Percentiles rank a stretch among this genome's conserved stretches.
Evolutionary conservation across 2,329 filamentous ascomycete species (phyloP).

Genomic region (Pestalotiopsis sp.): DNA sequence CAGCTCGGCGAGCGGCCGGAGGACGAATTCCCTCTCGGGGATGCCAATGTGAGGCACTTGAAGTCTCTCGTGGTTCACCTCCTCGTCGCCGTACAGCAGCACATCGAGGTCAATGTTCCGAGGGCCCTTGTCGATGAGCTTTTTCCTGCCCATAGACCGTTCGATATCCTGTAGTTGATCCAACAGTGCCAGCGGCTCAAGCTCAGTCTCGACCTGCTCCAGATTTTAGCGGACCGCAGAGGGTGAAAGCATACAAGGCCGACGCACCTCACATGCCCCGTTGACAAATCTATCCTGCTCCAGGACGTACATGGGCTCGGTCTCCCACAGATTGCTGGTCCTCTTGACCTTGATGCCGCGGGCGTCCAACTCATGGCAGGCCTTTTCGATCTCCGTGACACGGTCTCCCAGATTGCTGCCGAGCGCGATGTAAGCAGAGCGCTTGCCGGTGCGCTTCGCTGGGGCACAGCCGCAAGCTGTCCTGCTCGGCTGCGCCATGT

Average conservation of each 20-base stretch:
- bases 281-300: conserved; percentile 91
- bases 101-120: conserved; percentile 95
- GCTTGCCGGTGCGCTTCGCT: conserved; percentile 27
- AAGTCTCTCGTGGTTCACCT: conserved; percentile 72
- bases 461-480: conserved; percentile 29
- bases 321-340: conserved; percentile 93
- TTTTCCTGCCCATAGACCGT: conserved; percentile 74
- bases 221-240: conserved; percentile 9
- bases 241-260: not conserved
- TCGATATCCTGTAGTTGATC: conserved; percentile 86
- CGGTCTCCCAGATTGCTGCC: conserved; percentile 93
- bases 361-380: conserved; percentile 76
- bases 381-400: conserved; percentile 81
- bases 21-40: conserved; percentile 89
- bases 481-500: conserved; percentile 23
- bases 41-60: conserved; percentile 84
- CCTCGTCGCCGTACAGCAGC: conserved; percentile 74
- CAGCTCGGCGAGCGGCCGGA: conserved; percentile 81
- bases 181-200: conserved; percentile 76
- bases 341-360: conserved; percentile 73
- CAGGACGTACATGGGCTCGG: conserved; percentile 92
- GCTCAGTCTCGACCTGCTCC: conserved; percentile 74
- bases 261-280: conserved; percentile 83
- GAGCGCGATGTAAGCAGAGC: conserved; percentile 78
- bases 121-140: conserved; percentile 89